Evolutionary conservation across 805 yeast genomes (phyloP).

Genomic region (Candida xyloterini): DNA sequence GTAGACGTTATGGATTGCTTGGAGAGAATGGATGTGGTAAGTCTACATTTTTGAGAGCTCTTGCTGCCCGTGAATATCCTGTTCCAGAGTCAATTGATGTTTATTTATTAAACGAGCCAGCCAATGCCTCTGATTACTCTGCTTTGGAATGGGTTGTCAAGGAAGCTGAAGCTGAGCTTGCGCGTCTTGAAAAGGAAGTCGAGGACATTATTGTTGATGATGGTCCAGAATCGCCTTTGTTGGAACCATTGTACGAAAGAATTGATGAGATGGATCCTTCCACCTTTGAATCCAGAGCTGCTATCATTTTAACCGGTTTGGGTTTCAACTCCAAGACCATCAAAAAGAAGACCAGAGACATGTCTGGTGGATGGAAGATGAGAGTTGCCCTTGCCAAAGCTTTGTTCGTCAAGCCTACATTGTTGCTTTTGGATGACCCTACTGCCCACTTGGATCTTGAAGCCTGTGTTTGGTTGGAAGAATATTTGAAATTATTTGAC

Average conservation of each 20-base stretch:
- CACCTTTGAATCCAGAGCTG: constrained; percentile 96
- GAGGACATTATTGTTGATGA: constrained; percentile 86
- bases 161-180: constrained; percentile 92
- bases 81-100: constrained; percentile 89
- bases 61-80: constrained; percentile 96
- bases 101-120: constrained; percentile 94
- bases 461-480: constrained; percentile 99
- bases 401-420: constrained; percentile 94
- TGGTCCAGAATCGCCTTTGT: constrained; percentile 86
- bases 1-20: constrained; percentile 94
- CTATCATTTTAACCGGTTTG: constrained; percentile 91
- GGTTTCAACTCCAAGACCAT: constrained; percentile 90
- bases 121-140: constrained; percentile 86
- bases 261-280: constrained; percentile 94
- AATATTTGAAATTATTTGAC: constrained; percentile 91
- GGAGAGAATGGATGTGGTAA: constrained; percentile 99
- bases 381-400: constrained; percentile 98
- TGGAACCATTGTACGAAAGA: constrained; percentile 91
- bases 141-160: constrained; percentile 95
- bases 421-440: constrained; percentile 93
- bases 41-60: constrained; percentile 87
- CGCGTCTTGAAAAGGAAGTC: constrained; percentile 84
- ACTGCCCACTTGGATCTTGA: constrained; percentile 99
- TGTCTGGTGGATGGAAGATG: constrained; percentile 99
- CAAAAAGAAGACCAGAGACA: constrained; percentile 91